A percentile compares a stretch with the other conserved stretches of the same genome.
These are phyloP conservation scores for Setomelanomma holmii DNA, from an alignment of 2,329 filamentous ascomycete species.

Conservation along the genomic window DNA sequence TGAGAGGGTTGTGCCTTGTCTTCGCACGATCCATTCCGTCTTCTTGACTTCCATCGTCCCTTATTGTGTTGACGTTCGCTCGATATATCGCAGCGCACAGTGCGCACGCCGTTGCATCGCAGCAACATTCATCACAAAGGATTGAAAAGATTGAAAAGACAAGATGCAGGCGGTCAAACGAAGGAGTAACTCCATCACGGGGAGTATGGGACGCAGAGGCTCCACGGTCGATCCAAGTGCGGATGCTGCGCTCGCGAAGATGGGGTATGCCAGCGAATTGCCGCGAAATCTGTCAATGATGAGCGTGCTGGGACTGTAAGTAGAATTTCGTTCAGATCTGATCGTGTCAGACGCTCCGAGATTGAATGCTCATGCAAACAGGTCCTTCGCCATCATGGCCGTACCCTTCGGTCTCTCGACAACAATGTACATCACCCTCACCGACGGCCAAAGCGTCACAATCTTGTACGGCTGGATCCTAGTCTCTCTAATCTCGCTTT, in stretches of 20 bases:
- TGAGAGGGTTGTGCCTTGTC: neutral
- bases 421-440: constrained; percentile 72
- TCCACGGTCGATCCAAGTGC: constrained; percentile 53
- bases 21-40: neutral
- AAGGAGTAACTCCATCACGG: constrained; percentile 29
- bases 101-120: no score
- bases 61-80: neutral
- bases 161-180: constrained; percentile 21
- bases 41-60: neutral
- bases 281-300: constrained; percentile 73
- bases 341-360: neutral
- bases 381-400: constrained; percentile 77
- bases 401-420: constrained; percentile 73
- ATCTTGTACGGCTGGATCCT: constrained; percentile 74
- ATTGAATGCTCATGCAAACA: constrained; percentile 25
- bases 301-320: constrained; percentile 68
- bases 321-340: constrained; percentile 6
- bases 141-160: neutral
- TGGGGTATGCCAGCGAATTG: constrained; percentile 73
- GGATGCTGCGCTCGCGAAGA: constrained; percentile 67
- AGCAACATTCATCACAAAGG: no score
- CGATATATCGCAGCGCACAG: neutral
- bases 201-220: constrained; percentile 22
- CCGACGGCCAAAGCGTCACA: constrained; percentile 72
- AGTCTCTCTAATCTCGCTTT: constrained; percentile 70